Evolutionary conservation across 805 yeast genomes (phyloP), one percentile per base, ranked within the genome.

Genomic region (Hanseniaspora pseudoguilliermondii): DNA sequence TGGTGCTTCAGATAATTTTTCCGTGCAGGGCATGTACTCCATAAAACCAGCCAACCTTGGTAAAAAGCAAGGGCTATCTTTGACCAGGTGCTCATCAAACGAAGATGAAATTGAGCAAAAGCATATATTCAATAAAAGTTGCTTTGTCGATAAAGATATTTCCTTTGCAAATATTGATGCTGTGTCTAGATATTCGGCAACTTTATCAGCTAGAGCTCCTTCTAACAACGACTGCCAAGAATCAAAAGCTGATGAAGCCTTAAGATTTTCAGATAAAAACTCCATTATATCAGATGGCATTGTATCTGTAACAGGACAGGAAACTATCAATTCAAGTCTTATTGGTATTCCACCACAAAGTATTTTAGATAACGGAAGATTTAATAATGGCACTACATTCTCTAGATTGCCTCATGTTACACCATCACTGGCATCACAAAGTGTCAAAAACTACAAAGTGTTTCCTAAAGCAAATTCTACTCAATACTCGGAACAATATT

Each of bases 311-410:
- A 48, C 62, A 5, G 66, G 65, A 13, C 65, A 68, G 55, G 75
- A 76, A 41, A 75, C 78, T 29, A 76, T 84, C 3, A 82, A 80
- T 60, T 79, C 86, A 21, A 79, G 84, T 51, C 79, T 84, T 0
- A 72, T 80, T 29, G 87, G 87, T 0, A 82, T 83, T 18, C 80
- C 88, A 0, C 88, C 89, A 0, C 84, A 86, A n/a, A 79, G 84
- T 60, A 80, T 83, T 10, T 69, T 81, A 69, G 87, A 81, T 60
- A 69, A 83, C 53, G 68, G 78, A 9, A 64, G 72, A 35, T 64
- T 67, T 18, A 57, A 27, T 57, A 62, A 34, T 57, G 29, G 9
- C 16, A 2, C 2, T n/a, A 21, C 47, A 46, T 25, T 1, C 18
- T 32, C 46, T 15, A 53, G 50, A 32, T 16, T 46, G 16, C 50